A percentile compares a stretch with the other conserved stretches of the same genome.
phyloP scores from a whole-genome alignment of 2,329 filamentous ascomycete genomes.

The Talaromyces sp. region DNA sequence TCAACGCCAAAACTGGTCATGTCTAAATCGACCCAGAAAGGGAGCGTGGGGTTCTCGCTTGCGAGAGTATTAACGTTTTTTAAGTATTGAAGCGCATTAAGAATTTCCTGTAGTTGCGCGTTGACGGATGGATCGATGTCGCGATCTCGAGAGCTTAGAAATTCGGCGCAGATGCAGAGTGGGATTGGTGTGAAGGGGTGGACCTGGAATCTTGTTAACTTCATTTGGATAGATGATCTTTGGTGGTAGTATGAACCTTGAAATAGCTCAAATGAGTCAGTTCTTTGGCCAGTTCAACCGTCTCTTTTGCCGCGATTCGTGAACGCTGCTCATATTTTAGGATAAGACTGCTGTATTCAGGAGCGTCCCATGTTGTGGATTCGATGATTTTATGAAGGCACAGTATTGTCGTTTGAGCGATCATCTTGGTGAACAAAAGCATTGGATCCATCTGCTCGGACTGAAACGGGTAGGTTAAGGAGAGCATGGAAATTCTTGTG shows the following conservation, averaged over 20 bases:
- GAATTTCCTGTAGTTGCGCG: slow-evolving; percentile 18
- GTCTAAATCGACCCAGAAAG: slow-evolving; percentile 14
- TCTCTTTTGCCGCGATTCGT: slow-evolving; percentile 18
- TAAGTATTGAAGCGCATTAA: slow-evolving; percentile 18
- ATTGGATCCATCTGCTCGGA: slow-evolving; percentile 20
- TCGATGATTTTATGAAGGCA: slow-evolving; percentile 21
- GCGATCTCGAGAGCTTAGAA: slow-evolving; percentile 16
- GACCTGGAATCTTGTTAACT: slow-evolving; percentile 11
- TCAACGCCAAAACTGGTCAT: slow-evolving; percentile 8
- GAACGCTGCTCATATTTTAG: slow-evolving; percentile 18
- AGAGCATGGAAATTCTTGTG: slow-evolving; percentile 18
- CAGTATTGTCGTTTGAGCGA: slow-evolving; percentile 21
- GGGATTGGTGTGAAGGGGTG: slow-evolving; percentile 22
- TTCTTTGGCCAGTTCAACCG: slow-evolving; percentile 18
- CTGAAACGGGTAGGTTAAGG: slow-evolving; percentile 19
- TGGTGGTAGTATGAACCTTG: slow-evolving; percentile 11
- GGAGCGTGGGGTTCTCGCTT: slow-evolving; percentile 14
- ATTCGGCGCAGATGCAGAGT: slow-evolving; percentile 20
- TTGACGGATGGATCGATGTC: slow-evolving; percentile 17
- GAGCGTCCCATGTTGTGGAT: slow-evolving; percentile 8
- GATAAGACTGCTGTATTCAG: slow-evolving; percentile 14
- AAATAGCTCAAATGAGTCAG: slow-evolving; percentile 20
- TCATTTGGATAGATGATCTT: neutral
- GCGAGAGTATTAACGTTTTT: slow-evolving; percentile 20
- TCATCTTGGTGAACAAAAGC: slow-evolving; percentile 23